Percentiles rank a stretch among this genome's conserved stretches.
phyloP scores from a whole-genome alignment of 768 basidiomycete species.

The Mycena alexandri region DNA sequence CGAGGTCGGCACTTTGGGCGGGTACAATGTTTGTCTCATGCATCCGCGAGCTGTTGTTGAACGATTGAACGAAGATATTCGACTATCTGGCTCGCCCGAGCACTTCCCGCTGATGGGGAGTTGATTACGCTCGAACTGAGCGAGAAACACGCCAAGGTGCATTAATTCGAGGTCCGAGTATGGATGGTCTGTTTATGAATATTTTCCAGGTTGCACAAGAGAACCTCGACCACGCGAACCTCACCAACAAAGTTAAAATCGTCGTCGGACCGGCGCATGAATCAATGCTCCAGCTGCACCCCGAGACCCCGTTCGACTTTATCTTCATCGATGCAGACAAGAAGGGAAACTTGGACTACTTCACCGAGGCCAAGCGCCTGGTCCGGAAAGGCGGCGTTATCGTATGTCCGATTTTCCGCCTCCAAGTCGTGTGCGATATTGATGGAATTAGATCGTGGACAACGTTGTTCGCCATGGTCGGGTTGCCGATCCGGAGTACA shows the following conservation, averaged over 20 bases:
- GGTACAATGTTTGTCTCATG: constrained; percentile 50
- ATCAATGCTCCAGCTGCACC: constrained; percentile 59
- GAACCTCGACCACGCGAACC: constrained; percentile 68
- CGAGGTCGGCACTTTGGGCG: constrained; percentile 77
- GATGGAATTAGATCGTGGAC: constrained; percentile 62
- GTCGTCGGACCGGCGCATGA: constrained; percentile 66
- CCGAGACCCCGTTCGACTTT: constrained; percentile 70
- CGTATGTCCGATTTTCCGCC: constrained; percentile 48
- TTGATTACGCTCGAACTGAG: constrained; percentile 62
- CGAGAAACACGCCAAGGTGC: constrained; percentile 61
- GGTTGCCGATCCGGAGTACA: constrained; percentile 56
- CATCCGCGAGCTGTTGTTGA: neutral
- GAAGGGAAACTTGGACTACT: constrained; percentile 65
- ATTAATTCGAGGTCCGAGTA: neutral
- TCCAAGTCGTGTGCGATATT: neutral
- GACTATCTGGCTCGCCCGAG: constrained; percentile 59
- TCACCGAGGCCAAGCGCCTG: constrained; percentile 71
- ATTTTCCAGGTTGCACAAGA: constrained; percentile 64
- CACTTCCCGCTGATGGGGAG: constrained; percentile 63
- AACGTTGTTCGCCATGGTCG: constrained; percentile 68
- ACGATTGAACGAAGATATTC: constrained; percentile 50
- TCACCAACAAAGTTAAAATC: constrained; percentile 62
- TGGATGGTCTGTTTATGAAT: neutral
- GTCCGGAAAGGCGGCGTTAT: constrained; percentile 72
- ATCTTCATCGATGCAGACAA: constrained; percentile 84